Conservation (phyloP, 2,329 filamentous ascomycete species). For the Geosmithia morbida region DNA sequence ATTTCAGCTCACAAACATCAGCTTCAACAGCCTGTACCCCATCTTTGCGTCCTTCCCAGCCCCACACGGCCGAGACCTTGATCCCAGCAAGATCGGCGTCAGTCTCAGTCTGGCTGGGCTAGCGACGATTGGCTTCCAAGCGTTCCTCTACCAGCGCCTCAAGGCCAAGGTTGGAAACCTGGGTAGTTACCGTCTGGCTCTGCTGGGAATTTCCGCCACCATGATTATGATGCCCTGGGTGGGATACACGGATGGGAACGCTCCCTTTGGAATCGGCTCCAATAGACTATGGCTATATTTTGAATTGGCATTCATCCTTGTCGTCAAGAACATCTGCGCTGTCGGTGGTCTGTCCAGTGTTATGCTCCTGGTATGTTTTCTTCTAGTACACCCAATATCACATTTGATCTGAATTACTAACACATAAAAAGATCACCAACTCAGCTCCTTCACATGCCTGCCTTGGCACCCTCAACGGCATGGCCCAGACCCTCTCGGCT, state of each 20-base stretch:
- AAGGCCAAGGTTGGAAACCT: constrained; percentile 74
- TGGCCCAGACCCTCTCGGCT: constrained; percentile 87
- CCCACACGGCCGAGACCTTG: constrained; percentile 64
- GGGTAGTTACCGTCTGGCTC: constrained; percentile 63
- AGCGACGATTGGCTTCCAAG: constrained; percentile 80
- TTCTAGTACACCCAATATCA: neutral
- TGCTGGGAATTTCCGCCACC: constrained; percentile 67
- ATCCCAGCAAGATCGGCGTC: constrained; percentile 69
- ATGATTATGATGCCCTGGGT: constrained; percentile 86
- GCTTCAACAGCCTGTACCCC: constrained; percentile 89
- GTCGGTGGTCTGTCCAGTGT: constrained; percentile 85
- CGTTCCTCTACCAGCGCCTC: constrained; percentile 68
- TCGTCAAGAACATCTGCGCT: constrained; percentile 80
- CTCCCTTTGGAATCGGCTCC: constrained; percentile 40
- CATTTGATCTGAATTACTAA: constrained; percentile 1
- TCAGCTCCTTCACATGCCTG: constrained; percentile 75
- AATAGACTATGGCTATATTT: constrained; percentile 60
- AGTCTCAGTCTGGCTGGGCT: constrained; percentile 72
- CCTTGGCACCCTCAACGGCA: constrained; percentile 79
- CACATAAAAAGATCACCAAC: constrained; percentile 64
- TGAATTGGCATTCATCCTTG: constrained; percentile 66
- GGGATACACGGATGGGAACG: constrained; percentile 53
- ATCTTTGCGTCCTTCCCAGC: constrained; percentile 69
- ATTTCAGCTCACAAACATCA: constrained; percentile 87
- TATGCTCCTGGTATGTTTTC: constrained; percentile 57